Conservation (phyloP, 2,329 filamentous ascomycete genomes). For the Botrytis fragariae region DNA sequence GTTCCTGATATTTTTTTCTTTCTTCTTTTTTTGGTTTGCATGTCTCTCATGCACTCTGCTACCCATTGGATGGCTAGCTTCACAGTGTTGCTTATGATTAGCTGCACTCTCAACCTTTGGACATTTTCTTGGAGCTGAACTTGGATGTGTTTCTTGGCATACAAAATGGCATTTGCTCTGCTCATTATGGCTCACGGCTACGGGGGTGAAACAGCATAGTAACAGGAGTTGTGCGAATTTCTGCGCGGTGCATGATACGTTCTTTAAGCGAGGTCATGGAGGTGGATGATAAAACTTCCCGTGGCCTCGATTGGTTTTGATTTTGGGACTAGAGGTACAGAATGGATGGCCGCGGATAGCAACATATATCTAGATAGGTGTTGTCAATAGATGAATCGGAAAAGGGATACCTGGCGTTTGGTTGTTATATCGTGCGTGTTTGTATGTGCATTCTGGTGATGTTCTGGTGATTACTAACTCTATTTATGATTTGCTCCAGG, state of each 20-base stretch:
- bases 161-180: conserved; percentile 10
- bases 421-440: not conserved
- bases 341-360: not conserved
- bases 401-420: not conserved
- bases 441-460: not conserved
- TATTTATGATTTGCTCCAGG: not conserved
- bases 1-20: not conserved
- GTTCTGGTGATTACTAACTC: not conserved
- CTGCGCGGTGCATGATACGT: not conserved
- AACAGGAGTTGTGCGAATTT: conserved; percentile 13
- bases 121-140: conserved; percentile 14
- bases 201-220: not conserved
- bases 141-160: conserved; percentile 17
- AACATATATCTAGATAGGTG: not conserved
- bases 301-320: not conserved
- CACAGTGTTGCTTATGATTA: not conserved
- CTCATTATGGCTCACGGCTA: not conserved
- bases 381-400: not conserved
- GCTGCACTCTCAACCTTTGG: not conserved
- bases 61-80: conserved; percentile 3
- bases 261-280: not conserved
- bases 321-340: not conserved
- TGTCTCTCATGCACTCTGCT: not conserved
- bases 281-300: not conserved
- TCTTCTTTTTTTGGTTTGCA: not conserved